Percentiles rank a stretch among this genome's conserved stretches.
These are phyloP conservation scores for Cladophialophora carrionii DNA, from an alignment of 2,329 filamentous ascomycete genomes.

Conservation along the genomic window DNA sequence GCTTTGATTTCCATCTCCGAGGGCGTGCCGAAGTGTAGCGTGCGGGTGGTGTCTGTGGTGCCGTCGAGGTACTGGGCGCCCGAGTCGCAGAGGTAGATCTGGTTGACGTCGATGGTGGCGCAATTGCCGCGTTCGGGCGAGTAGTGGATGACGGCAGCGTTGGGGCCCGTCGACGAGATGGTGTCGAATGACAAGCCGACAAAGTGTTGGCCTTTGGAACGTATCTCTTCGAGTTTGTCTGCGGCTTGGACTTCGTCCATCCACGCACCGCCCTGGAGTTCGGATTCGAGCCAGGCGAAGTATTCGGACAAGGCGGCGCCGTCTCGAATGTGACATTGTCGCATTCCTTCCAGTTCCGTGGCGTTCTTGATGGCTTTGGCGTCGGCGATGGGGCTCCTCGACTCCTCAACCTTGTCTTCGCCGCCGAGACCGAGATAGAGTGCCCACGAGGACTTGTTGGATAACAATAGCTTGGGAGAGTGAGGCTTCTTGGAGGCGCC, in stretches of 20 bases:
- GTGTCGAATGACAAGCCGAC: conserved; percentile 92
- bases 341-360: conserved; percentile 87
- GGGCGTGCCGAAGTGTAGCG: conserved; percentile 86
- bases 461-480: conserved; percentile 75
- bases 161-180: conserved; percentile 91
- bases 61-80: conserved; percentile 96
- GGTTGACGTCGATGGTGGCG: conserved; percentile 77
- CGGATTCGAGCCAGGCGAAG: conserved; percentile 95
- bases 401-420: conserved; percentile 80
- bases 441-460: conserved; percentile 91
- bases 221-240: conserved; percentile 75
- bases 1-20: conserved; percentile 81
- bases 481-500: conserved; percentile 42
- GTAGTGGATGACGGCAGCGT: conserved; percentile 95
- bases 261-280: conserved; percentile 72
- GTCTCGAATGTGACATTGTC: conserved; percentile 88
- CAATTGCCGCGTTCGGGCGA: conserved; percentile 82
- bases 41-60: conserved; percentile 93
- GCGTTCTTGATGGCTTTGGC: conserved; percentile 95
- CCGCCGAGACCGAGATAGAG: conserved; percentile 85
- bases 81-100: conserved; percentile 93
- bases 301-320: conserved; percentile 88
- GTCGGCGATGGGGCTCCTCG: conserved; percentile 83
- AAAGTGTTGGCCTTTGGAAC: conserved; percentile 69
- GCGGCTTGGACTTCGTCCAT: conserved; percentile 91